phyloP scores from a whole-genome alignment of 2,329 filamentous ascomycete genomes.

The Fusarium goolgardi region DNA sequence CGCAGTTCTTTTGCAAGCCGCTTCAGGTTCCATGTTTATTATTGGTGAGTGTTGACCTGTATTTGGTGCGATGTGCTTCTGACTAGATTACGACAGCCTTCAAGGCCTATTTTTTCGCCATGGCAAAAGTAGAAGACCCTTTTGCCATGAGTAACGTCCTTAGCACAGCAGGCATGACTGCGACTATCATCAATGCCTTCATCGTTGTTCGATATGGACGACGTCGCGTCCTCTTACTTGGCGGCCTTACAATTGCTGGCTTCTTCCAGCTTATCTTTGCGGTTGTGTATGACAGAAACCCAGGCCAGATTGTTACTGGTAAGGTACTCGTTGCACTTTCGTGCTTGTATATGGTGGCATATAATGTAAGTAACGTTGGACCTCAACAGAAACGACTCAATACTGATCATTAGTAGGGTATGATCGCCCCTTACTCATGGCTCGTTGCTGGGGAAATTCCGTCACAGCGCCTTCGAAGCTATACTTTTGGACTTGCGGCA shows the following conservation, averaged over 20 bases:
- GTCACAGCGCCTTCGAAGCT: constrained; percentile 42
- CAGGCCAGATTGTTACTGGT: constrained; percentile 26
- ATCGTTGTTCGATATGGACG: constrained; percentile 39
- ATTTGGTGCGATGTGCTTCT: rapidly evolving
- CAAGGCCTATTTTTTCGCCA: constrained; percentile 44
- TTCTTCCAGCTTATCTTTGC: constrained; percentile 42
- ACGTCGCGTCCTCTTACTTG: constrained; percentile 23
- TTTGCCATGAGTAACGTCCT: constrained; percentile 44
- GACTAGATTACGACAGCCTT: constrained; percentile 23
- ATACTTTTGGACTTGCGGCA: constrained; percentile 40
- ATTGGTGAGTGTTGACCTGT: constrained; percentile 19
- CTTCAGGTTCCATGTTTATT: constrained; percentile 43
- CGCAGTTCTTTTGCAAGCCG: constrained; percentile 35
- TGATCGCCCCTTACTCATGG: constrained; percentile 44
- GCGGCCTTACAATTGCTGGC: constrained; percentile 28
- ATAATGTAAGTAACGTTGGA: constrained; percentile 22
- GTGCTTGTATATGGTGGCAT: constrained; percentile 41
- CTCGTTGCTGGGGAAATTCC: constrained; percentile 41
- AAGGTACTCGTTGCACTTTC: constrained; percentile 41
- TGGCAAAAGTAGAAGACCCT: constrained; percentile 39
- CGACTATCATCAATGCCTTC: constrained; percentile 39
- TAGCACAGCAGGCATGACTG: constrained; percentile 38
- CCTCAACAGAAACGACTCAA: rapidly evolving
- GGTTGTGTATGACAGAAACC: constrained; percentile 31
- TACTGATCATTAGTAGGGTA: constrained; percentile 17